Evolutionary conservation across 164 flowering plant genomes (phyloP).

Genomic region (Litsea cubeba): DNA sequence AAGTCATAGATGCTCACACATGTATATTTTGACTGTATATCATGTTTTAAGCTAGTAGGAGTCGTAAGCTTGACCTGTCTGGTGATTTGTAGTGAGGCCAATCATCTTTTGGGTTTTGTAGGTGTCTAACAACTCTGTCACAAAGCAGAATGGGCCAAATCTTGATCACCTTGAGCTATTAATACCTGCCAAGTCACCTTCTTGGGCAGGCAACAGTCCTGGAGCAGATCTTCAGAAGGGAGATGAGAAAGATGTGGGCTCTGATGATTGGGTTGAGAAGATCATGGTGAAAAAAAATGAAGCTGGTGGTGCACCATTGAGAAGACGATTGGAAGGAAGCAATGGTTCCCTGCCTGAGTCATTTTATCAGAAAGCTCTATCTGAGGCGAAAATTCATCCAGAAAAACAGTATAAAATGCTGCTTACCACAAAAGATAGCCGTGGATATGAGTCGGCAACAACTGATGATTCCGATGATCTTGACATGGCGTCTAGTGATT

Average conservation of each 20-base stretch:
- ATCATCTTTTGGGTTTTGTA: slow-evolving; percentile 12
- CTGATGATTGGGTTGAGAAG: slow-evolving; percentile 92
- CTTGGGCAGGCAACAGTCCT: slow-evolving; percentile 44
- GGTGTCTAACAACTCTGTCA: slow-evolving; percentile 34
- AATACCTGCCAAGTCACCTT: slow-evolving; percentile 35
- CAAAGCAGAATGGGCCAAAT: slow-evolving; percentile 49
- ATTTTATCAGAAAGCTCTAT: slow-evolving; percentile 51
- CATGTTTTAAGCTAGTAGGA: neutral
- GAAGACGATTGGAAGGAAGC: slow-evolving; percentile 44
- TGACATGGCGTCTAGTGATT: slow-evolving; percentile 81
- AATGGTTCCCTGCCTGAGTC: slow-evolving; percentile 34
- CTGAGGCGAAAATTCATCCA: slow-evolving; percentile 23
- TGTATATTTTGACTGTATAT: too few species aligned
- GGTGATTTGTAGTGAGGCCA: neutral
- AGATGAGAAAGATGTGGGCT: slow-evolving; percentile 51
- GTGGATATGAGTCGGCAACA: slow-evolving; percentile 31
- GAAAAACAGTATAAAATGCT: slow-evolving; percentile 3
- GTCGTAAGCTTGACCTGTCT: neutral
- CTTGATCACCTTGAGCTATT: slow-evolving; percentile 64
- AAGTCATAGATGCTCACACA: neutral
- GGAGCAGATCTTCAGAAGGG: slow-evolving; percentile 31
- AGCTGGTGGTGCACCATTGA: slow-evolving; percentile 29
- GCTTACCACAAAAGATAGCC: slow-evolving; percentile 26
- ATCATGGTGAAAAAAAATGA: slow-evolving; percentile 87
- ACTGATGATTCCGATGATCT: slow-evolving; percentile 69